Evolutionary conservation across 345 rosid species (phyloP).

Genomic region (Brassica napus): DNA sequence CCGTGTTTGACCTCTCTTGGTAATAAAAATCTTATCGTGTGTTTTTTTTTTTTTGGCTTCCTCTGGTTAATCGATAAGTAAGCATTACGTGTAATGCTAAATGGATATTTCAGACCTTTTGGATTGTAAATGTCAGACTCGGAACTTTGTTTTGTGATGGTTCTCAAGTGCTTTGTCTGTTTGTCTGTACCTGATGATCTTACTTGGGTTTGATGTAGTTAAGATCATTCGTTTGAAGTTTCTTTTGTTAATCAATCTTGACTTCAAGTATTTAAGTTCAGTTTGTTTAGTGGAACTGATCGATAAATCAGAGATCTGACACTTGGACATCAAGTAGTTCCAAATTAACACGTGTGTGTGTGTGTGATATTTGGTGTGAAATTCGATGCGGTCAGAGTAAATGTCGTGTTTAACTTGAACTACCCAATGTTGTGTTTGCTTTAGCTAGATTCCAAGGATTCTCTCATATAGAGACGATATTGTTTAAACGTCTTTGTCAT

Average conservation of each 20-base stretch:
- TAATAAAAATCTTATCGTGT: not conserved
- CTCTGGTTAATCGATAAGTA: constrained; percentile 1
- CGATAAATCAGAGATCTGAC: not conserved
- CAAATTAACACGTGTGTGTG: not conserved
- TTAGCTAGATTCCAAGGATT: not conserved
- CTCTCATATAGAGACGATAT: not conserved
- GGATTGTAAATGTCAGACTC: not conserved
- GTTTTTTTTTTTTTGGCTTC: not conserved
- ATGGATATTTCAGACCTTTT: not conserved
- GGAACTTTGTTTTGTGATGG: not conserved
- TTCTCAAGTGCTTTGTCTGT: not conserved
- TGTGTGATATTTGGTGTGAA: not conserved
- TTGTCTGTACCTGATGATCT: not conserved
- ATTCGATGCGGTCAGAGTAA: not conserved
- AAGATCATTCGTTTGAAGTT: not conserved
- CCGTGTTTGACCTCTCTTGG: not conserved
- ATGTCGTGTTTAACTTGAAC: not conserved
- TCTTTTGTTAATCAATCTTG: not conserved
- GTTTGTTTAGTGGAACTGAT: not conserved
- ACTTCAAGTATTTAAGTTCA: not conserved
- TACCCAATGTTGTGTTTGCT: not conserved
- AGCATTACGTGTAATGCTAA: not conserved
- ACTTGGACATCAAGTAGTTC: not conserved
- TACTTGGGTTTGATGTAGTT: not conserved
- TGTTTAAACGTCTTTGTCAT: not conserved